These are phyloP conservation scores for Xylogone sp. DNA, from an alignment of 2,329 filamentous ascomycete species.

Conservation along the genomic window DNA sequence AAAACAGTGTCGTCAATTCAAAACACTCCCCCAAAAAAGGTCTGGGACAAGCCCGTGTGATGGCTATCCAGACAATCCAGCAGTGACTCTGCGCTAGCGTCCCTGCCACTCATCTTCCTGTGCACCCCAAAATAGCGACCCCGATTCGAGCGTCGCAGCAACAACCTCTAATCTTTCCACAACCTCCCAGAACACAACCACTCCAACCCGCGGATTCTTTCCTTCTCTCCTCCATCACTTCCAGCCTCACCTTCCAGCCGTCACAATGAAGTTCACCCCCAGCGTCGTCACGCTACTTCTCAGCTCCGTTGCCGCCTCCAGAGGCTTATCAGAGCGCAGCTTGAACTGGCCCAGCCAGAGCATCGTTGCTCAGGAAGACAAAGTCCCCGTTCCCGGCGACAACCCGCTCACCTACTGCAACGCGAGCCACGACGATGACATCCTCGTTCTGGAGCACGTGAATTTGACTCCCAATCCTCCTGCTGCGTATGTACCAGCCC, in stretches of 20 bases:
- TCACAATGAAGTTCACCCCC: constrained; percentile 27
- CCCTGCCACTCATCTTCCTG: neutral
- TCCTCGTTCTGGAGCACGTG: constrained; percentile 73
- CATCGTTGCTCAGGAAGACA: constrained; percentile 43
- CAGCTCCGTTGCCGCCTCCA: constrained; percentile 32
- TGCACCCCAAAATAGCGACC: too few species aligned
- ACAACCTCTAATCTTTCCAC: too few species aligned
- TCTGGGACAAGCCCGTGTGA: too few species aligned
- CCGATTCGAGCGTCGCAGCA: too few species aligned
- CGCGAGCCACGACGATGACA: constrained; percentile 61
- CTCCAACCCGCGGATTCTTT: neutral
- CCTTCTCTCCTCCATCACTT: too few species aligned
- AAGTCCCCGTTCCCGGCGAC: constrained; percentile 54
- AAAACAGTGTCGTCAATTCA: too few species aligned
- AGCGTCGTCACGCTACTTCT: constrained; percentile 22
- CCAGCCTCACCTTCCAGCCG: too few species aligned
- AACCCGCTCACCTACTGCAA: constrained; percentile 80
- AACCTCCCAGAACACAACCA: too few species aligned
- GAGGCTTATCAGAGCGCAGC: constrained; percentile 30
- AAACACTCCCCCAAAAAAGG: too few species aligned
- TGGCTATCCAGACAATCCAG: neutral
- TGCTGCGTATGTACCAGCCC: constrained; percentile 59
- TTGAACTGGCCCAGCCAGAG: constrained; percentile 46
- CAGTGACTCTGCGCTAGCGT: neutral
- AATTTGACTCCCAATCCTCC: constrained; percentile 86